Evolutionary conservation across 768 basidiomycete species (phyloP).

Genomic region (Termitomyces sp.): DNA sequence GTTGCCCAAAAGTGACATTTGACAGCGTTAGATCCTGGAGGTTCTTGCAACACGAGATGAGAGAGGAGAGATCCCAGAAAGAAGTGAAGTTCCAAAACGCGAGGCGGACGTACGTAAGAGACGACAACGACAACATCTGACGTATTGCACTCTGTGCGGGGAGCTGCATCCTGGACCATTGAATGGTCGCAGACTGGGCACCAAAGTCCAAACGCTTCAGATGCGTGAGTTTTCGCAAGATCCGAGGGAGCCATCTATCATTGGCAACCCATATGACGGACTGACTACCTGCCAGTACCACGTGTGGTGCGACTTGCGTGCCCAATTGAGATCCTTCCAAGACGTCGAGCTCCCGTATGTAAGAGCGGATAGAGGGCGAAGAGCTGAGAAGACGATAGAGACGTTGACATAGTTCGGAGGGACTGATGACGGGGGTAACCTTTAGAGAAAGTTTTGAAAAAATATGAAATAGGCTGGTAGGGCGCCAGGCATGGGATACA

Average conservation of each 20-base stretch:
- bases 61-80: slow-evolving; percentile 28
- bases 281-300: slow-evolving; percentile 20
- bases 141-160: slow-evolving; percentile 32
- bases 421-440: slow-evolving; percentile 16
- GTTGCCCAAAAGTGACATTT: slow-evolving; percentile 5
- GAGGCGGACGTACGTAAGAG: slow-evolving; percentile 36
- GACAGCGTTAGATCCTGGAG: slow-evolving; percentile 33
- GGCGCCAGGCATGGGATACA: slow-evolving; percentile 38
- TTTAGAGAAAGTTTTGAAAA: slow-evolving; percentile 39
- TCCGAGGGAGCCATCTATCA: slow-evolving; percentile 32
- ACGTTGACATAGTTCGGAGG: slow-evolving; percentile 30
- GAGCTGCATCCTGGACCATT: slow-evolving; percentile 34
- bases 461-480: slow-evolving; percentile 35
- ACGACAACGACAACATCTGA: slow-evolving; percentile 30
- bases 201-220: slow-evolving; percentile 36
- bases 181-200: slow-evolving; percentile 29
- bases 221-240: slow-evolving; percentile 35
- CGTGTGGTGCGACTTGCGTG: slow-evolving; percentile 21
- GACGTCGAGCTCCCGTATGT: slow-evolving; percentile 37
- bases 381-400: slow-evolving; percentile 31
- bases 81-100: slow-evolving; percentile 38
- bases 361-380: slow-evolving; percentile 29
- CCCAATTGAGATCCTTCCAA: slow-evolving; percentile 34
- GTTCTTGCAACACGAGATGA: slow-evolving; percentile 31
- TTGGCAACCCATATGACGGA: slow-evolving; percentile 38